A percentile compares a stretch with the other conserved stretches of the same genome.
Conservation (phyloP, 2,329 filamentous ascomycete genomes). For the Colletotrichum plurivorum region DNA sequence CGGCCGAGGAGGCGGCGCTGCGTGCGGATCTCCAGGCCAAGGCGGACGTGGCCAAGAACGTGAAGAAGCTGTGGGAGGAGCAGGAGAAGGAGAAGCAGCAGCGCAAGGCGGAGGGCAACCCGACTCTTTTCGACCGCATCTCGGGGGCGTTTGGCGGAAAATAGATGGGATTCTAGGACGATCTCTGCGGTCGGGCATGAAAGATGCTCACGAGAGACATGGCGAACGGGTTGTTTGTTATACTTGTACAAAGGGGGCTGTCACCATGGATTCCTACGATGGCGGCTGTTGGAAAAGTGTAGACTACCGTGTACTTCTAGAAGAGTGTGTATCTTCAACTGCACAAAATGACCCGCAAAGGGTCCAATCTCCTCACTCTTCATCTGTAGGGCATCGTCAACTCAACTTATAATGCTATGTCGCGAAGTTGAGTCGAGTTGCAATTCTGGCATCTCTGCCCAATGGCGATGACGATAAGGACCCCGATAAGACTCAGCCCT, state of each 20-base stretch:
- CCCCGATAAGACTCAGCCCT: not conserved
- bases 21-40: constrained; percentile 74
- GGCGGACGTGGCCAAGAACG: constrained; percentile 68
- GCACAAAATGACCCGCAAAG: not conserved
- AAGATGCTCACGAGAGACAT: not conserved
- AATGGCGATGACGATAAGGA: not conserved
- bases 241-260: not conserved
- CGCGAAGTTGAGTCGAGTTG: too few species aligned
- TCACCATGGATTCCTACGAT: not conserved
- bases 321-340: constrained; percentile 23
- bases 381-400: not conserved
- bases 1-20: constrained; percentile 75
- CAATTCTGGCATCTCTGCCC: too few species aligned
- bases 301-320: constrained; percentile 35
- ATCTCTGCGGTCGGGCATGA: too few species aligned
- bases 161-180: constrained; percentile 5
- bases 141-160: constrained; percentile 47
- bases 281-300: not conserved
- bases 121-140: constrained; percentile 59
- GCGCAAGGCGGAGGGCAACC: constrained; percentile 70
- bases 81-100: constrained; percentile 68
- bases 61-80: constrained; percentile 69
- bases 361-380: not conserved
- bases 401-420: too few species aligned
- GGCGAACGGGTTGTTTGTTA: not conserved